Evolutionary conservation across 2,329 filamentous ascomycete genomes (phyloP), one percentile per base, ranked within the genome.

Genomic region (Corynespora cassiicola): DNA sequence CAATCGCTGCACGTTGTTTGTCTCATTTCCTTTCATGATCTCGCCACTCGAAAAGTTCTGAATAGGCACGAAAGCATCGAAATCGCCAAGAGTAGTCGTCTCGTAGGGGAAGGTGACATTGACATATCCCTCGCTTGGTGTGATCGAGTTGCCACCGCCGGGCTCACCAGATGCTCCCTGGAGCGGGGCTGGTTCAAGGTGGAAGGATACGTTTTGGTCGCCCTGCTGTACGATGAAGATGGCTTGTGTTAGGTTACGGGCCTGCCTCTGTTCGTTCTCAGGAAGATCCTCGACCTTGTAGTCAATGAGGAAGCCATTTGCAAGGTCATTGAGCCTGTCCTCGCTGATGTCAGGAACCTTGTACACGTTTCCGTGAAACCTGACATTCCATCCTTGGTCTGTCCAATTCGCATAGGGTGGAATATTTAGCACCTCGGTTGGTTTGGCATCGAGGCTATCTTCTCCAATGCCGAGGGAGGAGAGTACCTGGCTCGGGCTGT

Each of bases 301-400:
- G 32, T 77, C 84, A 42, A 89, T 77, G 7, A 91, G 75, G 67
- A 90, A 89, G 20, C 81, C 65, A 50, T 90, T 83, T 40, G 86
- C 85, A 3, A 90, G 73, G 23, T 84, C 75, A 51, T 91, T 78
- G 29, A 91, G 71, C 52, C 81, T 87, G 21, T 74, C 71, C 51
- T 81, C 74, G 1, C 77, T 79, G 21, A 87, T 84, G 42, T 87
- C 80, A 2, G 87, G 87, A 46, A 86, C 79, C 65, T 90, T 90
- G 75, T 85, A 91, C n/a, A 90, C 84, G 56, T 90, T 90, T 52
- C 87, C 88, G 50, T 87, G 87, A 47, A 90, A 81, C 18, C 86
- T 78, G 3, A 90, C 76, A 47, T 84, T 88, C 88, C 88, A 91
- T 21, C 85, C 85, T 41, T 82, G 68, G n/a, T 84, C 75, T 1